Evolutionary conservation across 495 filamentous ascomycete species (phyloP).

Genomic region (Beverwykella pulmonaria): DNA sequence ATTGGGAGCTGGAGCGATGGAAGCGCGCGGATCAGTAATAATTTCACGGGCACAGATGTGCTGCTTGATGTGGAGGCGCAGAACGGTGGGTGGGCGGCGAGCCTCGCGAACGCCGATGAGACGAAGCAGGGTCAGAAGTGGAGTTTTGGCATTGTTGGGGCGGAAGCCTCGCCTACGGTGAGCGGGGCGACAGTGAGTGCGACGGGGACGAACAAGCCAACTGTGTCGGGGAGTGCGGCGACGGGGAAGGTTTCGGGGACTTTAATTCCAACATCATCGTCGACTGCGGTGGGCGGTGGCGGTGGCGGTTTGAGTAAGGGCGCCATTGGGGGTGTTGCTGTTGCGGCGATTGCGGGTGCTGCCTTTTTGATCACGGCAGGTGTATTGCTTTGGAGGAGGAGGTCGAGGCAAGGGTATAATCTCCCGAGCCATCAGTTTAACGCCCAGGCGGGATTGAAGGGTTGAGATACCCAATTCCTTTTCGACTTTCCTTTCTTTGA

Average conservation of each 20-base stretch:
- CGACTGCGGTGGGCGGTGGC: background rate
- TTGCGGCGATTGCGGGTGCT: background rate
- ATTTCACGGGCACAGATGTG: conserved; percentile 12
- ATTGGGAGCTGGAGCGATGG: background rate
- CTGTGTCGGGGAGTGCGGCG: no score
- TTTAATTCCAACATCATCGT: background rate
- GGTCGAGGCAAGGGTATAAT: background rate
- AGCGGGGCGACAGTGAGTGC: background rate
- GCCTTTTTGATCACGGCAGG: no score
- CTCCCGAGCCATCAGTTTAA: background rate
- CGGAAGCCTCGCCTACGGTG: background rate
- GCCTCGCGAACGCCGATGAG: background rate
- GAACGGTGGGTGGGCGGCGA: background rate
- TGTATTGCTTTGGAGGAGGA: background rate
- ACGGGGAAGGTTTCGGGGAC: background rate
- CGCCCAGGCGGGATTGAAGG: background rate
- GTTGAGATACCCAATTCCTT: background rate
- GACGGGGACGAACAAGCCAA: background rate
- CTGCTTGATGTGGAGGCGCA: conserved; percentile 1
- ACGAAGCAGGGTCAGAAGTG: background rate
- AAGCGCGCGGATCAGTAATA: conserved; percentile 5
- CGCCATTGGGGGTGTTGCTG: background rate
- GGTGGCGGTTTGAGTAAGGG: background rate
- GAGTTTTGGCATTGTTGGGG: background rate
- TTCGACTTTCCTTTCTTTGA: background rate